phyloP scores from a whole-genome alignment of 2,329 filamentous ascomycete genomes.

The Phyllosticta citriasiana region DNA sequence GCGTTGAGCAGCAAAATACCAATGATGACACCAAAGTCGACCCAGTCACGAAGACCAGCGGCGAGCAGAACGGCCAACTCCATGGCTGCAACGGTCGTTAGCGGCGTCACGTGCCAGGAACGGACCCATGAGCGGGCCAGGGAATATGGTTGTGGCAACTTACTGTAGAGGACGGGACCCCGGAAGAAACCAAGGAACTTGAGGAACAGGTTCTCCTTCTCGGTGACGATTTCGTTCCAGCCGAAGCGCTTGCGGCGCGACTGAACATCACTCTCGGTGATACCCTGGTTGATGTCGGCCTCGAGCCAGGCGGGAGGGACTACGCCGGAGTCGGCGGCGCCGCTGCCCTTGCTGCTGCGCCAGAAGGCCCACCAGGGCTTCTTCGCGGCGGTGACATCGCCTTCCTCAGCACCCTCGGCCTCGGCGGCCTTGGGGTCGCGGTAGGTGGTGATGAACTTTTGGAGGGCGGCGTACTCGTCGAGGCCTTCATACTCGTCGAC shows the following conservation, averaged over 20 bases:
- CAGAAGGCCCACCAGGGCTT: constrained; percentile 54
- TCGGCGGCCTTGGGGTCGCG: constrained; percentile 45
- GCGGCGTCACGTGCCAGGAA: constrained; percentile 10
- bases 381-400: constrained; percentile 31
- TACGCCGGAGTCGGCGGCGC: constrained; percentile 37
- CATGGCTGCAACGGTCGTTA: constrained; percentile 47
- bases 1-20: constrained; percentile 68
- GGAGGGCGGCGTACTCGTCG: constrained; percentile 56
- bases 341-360: constrained; percentile 28
- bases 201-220: constrained; percentile 66
- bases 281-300: constrained; percentile 57
- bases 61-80: constrained; percentile 65
- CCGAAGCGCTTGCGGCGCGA: constrained; percentile 54
- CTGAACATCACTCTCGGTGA: constrained; percentile 51
- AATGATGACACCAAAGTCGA: constrained; percentile 68
- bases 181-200: constrained; percentile 69
- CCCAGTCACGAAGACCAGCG: constrained; percentile 65
- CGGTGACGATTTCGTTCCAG: constrained; percentile 61
- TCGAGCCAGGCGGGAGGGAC: constrained; percentile 35
- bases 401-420: constrained; percentile 29
- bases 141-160: constrained; percentile 21
- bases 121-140: background rate
- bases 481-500: constrained; percentile 30
- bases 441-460: constrained; percentile 59
- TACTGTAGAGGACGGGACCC: constrained; percentile 68